Base-by-base conservation (phyloP, 805 yeast genomes). In the Metschnikowia borealis region DNA sequence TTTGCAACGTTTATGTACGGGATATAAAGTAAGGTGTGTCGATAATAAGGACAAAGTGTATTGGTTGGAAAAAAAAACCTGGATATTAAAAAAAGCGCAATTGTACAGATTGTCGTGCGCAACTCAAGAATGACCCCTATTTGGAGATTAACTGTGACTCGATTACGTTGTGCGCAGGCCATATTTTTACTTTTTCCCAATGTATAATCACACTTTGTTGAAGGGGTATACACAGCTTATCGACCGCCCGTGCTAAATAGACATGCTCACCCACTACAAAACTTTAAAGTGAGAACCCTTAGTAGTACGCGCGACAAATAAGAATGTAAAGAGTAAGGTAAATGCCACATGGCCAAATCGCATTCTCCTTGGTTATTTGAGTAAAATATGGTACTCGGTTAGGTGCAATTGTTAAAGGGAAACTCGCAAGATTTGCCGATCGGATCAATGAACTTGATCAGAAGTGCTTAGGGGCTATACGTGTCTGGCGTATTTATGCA, bases 41-140 rank as follows among this genome's bases (percentile, higher is more conserved):
- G 38, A 29, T 14, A 33, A 18, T 32, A 21, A 42, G 38, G 38
- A 42, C 38, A 42, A 39, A 33, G 32, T 38, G 36, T 42, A 21
- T 23, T 32, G 32, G 18, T 5, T 20, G 20, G 29, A 26, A 18
- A 33, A 42, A 42, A 42, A 42, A 42, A 42, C 45, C 31, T 32
- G 45, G 36, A 42, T 42, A 34, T 20, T 31, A n/a, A 32, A 42
- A 32, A 41, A 33, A 33, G 45, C 45, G 45, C 45, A 42, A 42
- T 42, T 42, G 38, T 32, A 42, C 45, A 37, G n/a, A 3, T 5
- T n/a, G 37, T 20, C 45, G 45, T 42, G 45, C 32, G 17, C 17
- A 11, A 6, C 18, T 14, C 10, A 42, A 42, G 14, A 20, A 20
- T 20, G 38, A 32, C 45, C 45, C 45, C 45, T 41, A 14, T 26